Evolutionary conservation across 2,329 filamentous ascomycete species (phyloP).

Genomic region (Exutisphaerella laricina): DNA sequence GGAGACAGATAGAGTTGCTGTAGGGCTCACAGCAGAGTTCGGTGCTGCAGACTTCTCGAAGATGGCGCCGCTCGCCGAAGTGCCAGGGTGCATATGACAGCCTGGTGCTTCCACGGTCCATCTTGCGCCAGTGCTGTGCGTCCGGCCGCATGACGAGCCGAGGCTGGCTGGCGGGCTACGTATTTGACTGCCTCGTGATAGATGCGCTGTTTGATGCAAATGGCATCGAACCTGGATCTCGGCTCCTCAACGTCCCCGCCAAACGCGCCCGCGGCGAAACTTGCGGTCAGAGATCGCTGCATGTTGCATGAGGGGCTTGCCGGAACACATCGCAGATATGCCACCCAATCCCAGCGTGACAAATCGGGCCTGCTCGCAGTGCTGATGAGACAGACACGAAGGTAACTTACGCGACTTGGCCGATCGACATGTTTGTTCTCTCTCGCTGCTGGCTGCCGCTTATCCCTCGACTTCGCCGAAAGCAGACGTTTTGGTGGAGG

Average conservation of each 20-base stretch:
- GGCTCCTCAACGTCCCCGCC: neutral
- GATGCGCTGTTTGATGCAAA: neutral
- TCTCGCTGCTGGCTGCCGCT: constrained; percentile 8
- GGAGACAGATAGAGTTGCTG: neutral
- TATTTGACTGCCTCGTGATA: neutral
- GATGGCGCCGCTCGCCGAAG: neutral
- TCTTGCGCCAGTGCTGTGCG: neutral
- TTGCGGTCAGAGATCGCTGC: constrained; percentile 5
- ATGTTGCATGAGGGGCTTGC: constrained; percentile 1
- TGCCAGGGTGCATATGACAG: constrained; percentile 1
- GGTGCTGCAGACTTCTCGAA: constrained; percentile 5
- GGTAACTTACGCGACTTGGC: constrained; percentile 18
- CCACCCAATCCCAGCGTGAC: constrained; percentile 7
- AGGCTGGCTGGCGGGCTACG: neutral
- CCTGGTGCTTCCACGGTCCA: neutral
- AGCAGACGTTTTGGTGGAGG: constrained; percentile 10
- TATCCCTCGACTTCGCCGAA: constrained; percentile 12
- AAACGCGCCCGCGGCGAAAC: neutral
- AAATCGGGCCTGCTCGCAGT: constrained; percentile 12
- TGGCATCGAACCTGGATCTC: neutral
- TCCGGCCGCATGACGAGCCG: neutral
- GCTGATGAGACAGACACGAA: constrained; percentile 3
- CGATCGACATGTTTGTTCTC: constrained; percentile 10
- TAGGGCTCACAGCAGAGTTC: constrained; percentile 4
- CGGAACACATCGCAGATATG: neutral